phyloP scores from a whole-genome alignment of 2,329 filamentous ascomycete species.

The Sporothrix pseudoabietina region DNA sequence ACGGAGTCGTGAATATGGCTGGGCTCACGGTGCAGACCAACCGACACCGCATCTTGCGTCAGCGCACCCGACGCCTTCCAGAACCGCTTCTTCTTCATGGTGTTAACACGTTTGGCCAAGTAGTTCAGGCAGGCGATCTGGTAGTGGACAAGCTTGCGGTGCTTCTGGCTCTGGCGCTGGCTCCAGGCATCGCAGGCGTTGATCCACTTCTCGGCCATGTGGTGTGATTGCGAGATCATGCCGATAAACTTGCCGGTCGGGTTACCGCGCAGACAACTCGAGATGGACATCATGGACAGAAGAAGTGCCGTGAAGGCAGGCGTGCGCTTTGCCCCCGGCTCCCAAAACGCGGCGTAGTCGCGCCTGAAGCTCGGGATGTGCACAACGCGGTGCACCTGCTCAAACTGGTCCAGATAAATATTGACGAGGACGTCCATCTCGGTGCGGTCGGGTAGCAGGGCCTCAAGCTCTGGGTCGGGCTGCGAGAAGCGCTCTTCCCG shows the following conservation, averaged over 20 bases:
- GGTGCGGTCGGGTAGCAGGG: conserved; percentile 45
- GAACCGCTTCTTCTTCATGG: conserved; percentile 64
- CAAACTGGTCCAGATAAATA: conserved; percentile 45
- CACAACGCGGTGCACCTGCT: conserved; percentile 52
- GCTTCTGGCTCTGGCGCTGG: conserved; percentile 60
- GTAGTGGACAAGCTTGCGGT: conserved; percentile 62
- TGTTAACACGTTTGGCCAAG: conserved; percentile 63
- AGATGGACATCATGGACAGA: conserved; percentile 62
- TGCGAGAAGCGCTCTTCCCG: conserved; percentile 54
- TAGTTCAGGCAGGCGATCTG: conserved; percentile 63
- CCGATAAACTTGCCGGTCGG: conserved; percentile 58
- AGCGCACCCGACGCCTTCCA: conserved; percentile 61
- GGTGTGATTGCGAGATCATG: conserved; percentile 59
- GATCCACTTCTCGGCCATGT: conserved; percentile 59
- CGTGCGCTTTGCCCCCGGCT: conserved; percentile 47
- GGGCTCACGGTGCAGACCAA: conserved; percentile 62
- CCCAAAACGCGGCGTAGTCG: conserved; percentile 60
- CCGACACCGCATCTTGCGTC: conserved; percentile 59
- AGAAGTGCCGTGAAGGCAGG: conserved; percentile 60
- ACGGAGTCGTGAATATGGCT: conserved; percentile 58
- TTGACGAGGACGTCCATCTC: conserved; percentile 42
- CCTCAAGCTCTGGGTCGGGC: conserved; percentile 54
- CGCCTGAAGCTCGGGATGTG: conserved; percentile 61
- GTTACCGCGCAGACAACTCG: conserved; percentile 59
- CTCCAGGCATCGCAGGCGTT: conserved; percentile 59